phyloP scores from a whole-genome alignment of 106 monocot species.

The Allium fistulosum region DNA sequence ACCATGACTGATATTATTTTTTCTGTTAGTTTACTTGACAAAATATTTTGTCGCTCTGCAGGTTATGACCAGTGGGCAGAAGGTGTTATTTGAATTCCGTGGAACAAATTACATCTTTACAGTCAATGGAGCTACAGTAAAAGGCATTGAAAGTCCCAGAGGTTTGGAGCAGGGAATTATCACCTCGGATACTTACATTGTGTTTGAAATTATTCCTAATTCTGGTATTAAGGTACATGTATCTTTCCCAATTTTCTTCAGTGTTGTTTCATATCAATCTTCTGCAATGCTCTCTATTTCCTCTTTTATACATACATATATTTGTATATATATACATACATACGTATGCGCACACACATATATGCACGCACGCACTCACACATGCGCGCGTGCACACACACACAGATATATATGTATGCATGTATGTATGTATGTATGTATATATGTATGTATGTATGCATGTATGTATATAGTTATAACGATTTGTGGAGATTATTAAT shows the following conservation, averaged over 20 bases:
- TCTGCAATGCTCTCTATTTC: neutral
- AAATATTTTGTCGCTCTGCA: constrained; percentile 16
- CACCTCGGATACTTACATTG: constrained; percentile 71
- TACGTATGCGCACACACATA: neutral
- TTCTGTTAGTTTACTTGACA: no score
- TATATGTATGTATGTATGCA: no score
- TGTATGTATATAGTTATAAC: constrained; percentile 12
- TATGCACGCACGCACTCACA: no score
- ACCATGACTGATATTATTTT: no score
- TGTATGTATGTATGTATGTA: no score
- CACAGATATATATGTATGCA: no score
- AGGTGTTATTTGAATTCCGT: constrained; percentile 67
- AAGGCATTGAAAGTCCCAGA: constrained; percentile 58
- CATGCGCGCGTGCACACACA: no score
- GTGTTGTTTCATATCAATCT: neutral
- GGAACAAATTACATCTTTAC: constrained; percentile 85
- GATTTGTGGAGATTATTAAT: constrained; percentile 56
- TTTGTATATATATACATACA: no score
- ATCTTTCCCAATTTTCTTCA: neutral
- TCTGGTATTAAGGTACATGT: constrained; percentile 84
- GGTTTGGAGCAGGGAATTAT: constrained; percentile 65
- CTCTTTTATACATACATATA: neutral
- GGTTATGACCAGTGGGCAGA: constrained; percentile 87
- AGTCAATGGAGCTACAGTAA: constrained; percentile 75
- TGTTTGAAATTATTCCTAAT: constrained; percentile 79